These are phyloP conservation scores for Kodamaea fungicola DNA, from an alignment of 1,139 yeast genomes.

Conservation along the genomic window DNA sequence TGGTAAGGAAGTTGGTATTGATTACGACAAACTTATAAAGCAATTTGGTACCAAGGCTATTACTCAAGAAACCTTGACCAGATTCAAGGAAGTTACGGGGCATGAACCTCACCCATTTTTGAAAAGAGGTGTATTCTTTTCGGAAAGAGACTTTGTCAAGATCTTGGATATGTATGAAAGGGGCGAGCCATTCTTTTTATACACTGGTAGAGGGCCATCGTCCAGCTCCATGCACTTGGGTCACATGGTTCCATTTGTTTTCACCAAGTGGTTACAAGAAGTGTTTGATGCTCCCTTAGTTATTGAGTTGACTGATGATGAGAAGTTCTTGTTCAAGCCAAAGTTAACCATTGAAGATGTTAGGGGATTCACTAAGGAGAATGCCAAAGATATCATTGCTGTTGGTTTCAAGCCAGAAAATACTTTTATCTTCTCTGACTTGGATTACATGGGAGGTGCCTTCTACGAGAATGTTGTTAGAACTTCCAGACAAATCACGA, in stretches of 20 bases:
- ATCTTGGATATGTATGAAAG: slow-evolving; percentile 89
- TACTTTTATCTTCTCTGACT: slow-evolving; percentile 91
- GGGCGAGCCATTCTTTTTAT: slow-evolving; percentile 91
- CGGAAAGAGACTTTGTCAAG: slow-evolving; percentile 79
- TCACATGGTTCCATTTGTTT: slow-evolving; percentile 92
- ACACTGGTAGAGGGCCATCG: slow-evolving; percentile 98
- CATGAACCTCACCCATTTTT: slow-evolving; percentile 89
- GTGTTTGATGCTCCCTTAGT: slow-evolving; percentile 97
- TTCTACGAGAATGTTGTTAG: slow-evolving; percentile 93
- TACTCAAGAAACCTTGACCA: slow-evolving; percentile 62
- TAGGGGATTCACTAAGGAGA: slow-evolving; percentile 69
- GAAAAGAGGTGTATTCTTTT: slow-evolving; percentile 88
- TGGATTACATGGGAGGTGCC: slow-evolving; percentile 88
- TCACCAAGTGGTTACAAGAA: slow-evolving; percentile 97
- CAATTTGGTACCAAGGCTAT: slow-evolving; percentile 86
- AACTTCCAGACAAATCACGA: slow-evolving; percentile 92
- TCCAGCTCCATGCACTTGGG: slow-evolving; percentile 95
- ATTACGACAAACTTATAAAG: slow-evolving; percentile 79
- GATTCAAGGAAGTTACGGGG: slow-evolving; percentile 84
- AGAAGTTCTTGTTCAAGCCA: slow-evolving; percentile 91
- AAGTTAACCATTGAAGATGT: slow-evolving; percentile 87
- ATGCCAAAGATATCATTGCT: slow-evolving; percentile 91
- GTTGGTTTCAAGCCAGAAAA: slow-evolving; percentile 93
- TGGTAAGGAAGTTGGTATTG: slow-evolving; percentile 84
- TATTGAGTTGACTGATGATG: slow-evolving; percentile 95